Base-by-base conservation (phyloP, 169 alveolate genomes). In the Plasmodium blacklocki region DNA sequence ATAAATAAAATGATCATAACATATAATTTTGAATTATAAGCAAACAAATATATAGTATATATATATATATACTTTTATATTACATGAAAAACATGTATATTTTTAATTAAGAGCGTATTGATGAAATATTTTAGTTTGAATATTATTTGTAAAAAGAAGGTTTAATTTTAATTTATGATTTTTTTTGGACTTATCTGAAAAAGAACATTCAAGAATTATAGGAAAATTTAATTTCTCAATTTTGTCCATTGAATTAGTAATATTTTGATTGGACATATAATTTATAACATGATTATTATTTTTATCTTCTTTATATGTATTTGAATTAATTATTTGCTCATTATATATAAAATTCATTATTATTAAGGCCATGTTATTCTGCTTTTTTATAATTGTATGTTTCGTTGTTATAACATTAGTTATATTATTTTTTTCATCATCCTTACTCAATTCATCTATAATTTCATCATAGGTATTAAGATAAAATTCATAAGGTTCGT, bases 301-400 rank as follows among this genome's bases (percentile, higher is more conserved):
- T 32, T 54, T 60, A 12, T 49, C 11, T 67, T 64, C 49, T 7
- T 29, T 32, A 32, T 47, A 63, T 45, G n/a, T 54, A 23, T 7
- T 54, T 6, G 39, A 62, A 59, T 58, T 58, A 9, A 39, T 39
- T 39, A 39, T 39, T 39, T 39, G 47, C 0, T 67, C 76, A 49
- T n/a, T 66, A 45, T 78, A 66, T 29, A 18, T 29, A 52, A 78
- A 78, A 66, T 72, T 78, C 3, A 78, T 78, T 15, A 78, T 64
- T 78, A 78, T 45, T 78, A 78, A 78, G 49, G 89, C 89, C 89
- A 78, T 66, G 47, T 78, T 78, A 64, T 78, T 78, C 47, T 78
- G 89, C 39, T 59, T 78, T 32, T 66, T 63, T 47, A 78, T 70
- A 66, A 78, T 54, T 19, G 19, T 26, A n/a, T 78, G 32, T 14